Conservation (phyloP, 768 basidiomycete species). For the Suillus weaverae region DNA sequence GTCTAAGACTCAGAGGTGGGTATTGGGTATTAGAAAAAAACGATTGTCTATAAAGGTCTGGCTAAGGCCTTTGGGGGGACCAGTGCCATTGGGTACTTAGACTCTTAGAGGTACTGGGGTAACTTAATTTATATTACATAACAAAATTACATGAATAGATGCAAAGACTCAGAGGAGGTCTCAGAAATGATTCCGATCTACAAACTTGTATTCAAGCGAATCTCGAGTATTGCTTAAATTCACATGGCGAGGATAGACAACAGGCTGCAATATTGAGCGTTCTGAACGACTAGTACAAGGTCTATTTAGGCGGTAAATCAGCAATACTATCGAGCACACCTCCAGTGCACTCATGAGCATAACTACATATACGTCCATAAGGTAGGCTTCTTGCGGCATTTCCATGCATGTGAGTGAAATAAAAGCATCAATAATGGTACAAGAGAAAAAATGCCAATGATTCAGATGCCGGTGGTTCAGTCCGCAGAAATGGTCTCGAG, state of each 20-base stretch:
- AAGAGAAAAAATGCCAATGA: not conserved
- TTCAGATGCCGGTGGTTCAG: slow-evolving; percentile 15
- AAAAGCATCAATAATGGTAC: not conserved
- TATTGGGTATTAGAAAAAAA: not conserved
- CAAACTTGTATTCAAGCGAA: too few relatives aligned
- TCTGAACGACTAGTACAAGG: not conserved
- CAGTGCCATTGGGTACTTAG: too few relatives aligned
- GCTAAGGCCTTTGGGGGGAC: too few relatives aligned
- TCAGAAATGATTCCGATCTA: too few relatives aligned
- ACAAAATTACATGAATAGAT: not conserved
- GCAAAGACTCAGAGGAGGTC: too few relatives aligned
- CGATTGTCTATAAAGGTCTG: too few relatives aligned
- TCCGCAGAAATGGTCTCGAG: slow-evolving; percentile 47
- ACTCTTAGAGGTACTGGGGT: too few relatives aligned
- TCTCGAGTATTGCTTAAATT: not conserved
- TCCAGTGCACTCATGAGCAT: not conserved
- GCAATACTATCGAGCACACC: not conserved
- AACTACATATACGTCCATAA: not conserved
- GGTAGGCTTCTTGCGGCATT: not conserved
- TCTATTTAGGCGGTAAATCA: not conserved
- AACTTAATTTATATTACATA: not conserved
- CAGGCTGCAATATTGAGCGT: not conserved
- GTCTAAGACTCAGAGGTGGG: not conserved
- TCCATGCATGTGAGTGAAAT: not conserved
- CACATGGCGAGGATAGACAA: not conserved